These are phyloP conservation scores for Massarina eburnea DNA, from an alignment of 2,329 filamentous ascomycete species.

Conservation along the genomic window DNA sequence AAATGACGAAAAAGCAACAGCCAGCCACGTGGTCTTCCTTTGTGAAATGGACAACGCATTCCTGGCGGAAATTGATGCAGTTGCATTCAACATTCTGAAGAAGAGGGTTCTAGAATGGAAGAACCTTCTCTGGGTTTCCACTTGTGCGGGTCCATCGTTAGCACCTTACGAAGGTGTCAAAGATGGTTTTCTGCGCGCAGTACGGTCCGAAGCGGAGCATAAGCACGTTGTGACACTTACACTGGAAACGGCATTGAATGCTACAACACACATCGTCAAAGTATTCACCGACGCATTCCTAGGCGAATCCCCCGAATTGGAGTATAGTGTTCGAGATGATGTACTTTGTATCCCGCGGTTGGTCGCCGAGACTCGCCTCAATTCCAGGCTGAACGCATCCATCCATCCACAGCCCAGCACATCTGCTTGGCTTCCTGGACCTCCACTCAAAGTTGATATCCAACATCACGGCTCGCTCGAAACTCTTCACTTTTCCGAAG, in stretches of 20 bases:
- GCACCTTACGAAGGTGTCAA: conserved; percentile 1
- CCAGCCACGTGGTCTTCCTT: not conserved
- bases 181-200: conserved; percentile 8
- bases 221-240: conserved; percentile 9
- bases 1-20: not conserved
- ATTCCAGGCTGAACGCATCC: not conserved
- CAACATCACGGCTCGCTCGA: conserved; percentile 10
- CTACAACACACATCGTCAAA: conserved; percentile 1
- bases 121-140: conserved; percentile 8
- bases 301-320: conserved; percentile 1
- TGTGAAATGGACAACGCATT: not conserved
- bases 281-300: conserved; percentile 3
- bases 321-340: conserved; percentile 9
- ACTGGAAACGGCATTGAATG: not conserved
- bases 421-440: conserved; percentile 4
- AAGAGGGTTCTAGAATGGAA: conserved; percentile 1
- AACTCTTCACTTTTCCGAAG: conserved; percentile 8
- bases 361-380: conserved; percentile 1
- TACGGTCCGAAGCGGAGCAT: conserved; percentile 7
- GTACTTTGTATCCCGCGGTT: conserved; percentile 6
- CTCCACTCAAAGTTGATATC: conserved; percentile 15
- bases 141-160: not conserved
- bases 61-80: not conserved
- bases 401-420: not conserved
- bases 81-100: conserved; percentile 1